Evolutionary conservation across 176 grass and related monocot species (phyloP), one percentile per base, ranked within the genome.

Genomic region (Metroxylon sagu): DNA sequence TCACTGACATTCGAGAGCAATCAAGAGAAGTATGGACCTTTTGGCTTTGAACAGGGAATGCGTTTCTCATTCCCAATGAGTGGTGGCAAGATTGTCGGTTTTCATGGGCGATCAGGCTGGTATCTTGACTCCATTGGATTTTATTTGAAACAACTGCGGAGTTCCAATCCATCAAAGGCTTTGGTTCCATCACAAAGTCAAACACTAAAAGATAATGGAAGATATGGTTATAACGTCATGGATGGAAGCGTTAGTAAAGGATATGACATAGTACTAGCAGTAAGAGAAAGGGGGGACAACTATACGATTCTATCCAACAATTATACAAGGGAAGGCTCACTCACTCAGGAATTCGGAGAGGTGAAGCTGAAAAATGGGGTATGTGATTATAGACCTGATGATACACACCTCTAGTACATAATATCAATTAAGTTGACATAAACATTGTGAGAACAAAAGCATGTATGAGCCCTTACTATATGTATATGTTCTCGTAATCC

Each of bases 1-100:
- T 90, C 87, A 14, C 50, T 90, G 5, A 90, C 72, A 67, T 82
- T 90, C 59, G 71, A 85, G 57, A 90, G 79, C 82, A 85, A 83
- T 56, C 50, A 54, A 14, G 69, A 76, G 4, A 85, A 76, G 25
- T 83, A 85, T 30, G 87, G 87, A 19, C 87, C 87, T 58, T 85
- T 85, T 5, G 79, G 87, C 49, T 74, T 77, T 18, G 79, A 82
- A 56, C 75, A 72, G 16, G 87, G 87, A 10, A 85, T 76, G 5
- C 52, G 57, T 5, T 90, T 90, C 79, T 90, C 82, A 26, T 71
- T 85, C 29, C 82, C 87, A 5, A 54, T 82, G 29, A 80, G 52
- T 59, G 76, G 79, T 18, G 72, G 72, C 52, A 83, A 65, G 61
- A 76, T 85, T 39, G 72, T 83, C 25, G 87, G 87, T 29, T 90